Conservation (phyloP, 2,329 filamentous ascomycete genomes). For the Pezicula neosporulosa region DNA sequence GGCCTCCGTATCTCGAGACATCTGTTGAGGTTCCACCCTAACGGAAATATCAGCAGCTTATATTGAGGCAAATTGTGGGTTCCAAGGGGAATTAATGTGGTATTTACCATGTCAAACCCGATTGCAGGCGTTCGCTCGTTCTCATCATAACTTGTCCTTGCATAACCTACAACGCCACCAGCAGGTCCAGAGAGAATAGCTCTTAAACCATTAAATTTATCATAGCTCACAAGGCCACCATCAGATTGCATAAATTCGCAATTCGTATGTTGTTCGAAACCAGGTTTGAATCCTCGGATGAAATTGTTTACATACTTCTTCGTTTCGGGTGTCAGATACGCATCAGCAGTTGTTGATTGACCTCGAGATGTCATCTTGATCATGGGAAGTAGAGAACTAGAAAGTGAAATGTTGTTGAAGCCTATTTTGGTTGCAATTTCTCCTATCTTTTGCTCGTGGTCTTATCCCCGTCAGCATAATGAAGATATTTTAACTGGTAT, state of each 20-base stretch:
- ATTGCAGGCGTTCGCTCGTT: slow-evolving; percentile 63
- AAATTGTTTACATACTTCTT: slow-evolving; percentile 66
- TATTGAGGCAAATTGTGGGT: too few relatives aligned
- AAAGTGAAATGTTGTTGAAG: slow-evolving; percentile 63
- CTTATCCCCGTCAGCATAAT: slow-evolving; percentile 10
- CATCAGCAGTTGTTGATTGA: slow-evolving; percentile 65
- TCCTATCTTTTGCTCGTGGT: slow-evolving; percentile 61
- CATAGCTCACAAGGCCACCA: slow-evolving; percentile 39
- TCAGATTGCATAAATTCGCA: slow-evolving; percentile 67
- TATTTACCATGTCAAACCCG: slow-evolving; percentile 60
- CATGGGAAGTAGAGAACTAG: slow-evolving; percentile 66
- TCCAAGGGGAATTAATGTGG: too few relatives aligned
- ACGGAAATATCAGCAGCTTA: too few relatives aligned
- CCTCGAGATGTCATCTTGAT: slow-evolving; percentile 66
- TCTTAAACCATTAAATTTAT: slow-evolving; percentile 57
- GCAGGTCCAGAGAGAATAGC: slow-evolving; percentile 66
- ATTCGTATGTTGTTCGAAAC: slow-evolving; percentile 53
- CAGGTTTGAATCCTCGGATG: slow-evolving; percentile 59
- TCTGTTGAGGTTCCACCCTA: slow-evolving; percentile 55
- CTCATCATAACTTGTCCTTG: slow-evolving; percentile 60
- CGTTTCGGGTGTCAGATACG: slow-evolving; percentile 66
- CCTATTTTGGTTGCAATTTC: slow-evolving; percentile 59
- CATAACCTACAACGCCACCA: slow-evolving; percentile 68
- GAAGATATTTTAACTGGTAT: too few relatives aligned
- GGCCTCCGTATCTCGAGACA: slow-evolving; percentile 62